Percentiles rank a stretch among this genome's conserved stretches.
Conservation (phyloP, 73 alveolate genomes). For the Paramecium biaurelia region DNA sequence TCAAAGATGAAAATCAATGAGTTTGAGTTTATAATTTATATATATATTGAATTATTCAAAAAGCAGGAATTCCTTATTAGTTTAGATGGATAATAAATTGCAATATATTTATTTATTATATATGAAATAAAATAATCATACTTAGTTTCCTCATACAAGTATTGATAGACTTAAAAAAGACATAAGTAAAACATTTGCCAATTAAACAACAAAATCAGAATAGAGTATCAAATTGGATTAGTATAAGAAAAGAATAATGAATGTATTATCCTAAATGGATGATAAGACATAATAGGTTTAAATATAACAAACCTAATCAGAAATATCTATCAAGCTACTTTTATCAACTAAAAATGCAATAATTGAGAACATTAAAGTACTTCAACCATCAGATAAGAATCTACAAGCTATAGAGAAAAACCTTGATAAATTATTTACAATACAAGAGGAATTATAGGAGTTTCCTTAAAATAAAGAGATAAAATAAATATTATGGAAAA, state of each 20-base stretch:
- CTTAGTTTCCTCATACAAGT: neutral
- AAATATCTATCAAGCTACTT: neutral
- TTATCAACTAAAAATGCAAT: neutral
- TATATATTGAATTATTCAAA: neutral
- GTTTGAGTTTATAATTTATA: neutral
- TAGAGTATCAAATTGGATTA: neutral
- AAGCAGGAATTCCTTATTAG: neutral
- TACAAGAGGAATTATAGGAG: neutral
- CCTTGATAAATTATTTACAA: neutral
- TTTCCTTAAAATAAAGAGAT: neutral
- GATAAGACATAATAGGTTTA: neutral
- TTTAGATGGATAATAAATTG: neutral
- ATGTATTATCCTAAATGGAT: neutral
- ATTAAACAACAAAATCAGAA: neutral
- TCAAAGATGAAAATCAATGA: neutral
- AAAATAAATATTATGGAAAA: neutral
- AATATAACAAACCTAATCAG: neutral
- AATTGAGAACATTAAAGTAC: neutral
- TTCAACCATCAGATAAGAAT: neutral
- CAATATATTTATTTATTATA: neutral
- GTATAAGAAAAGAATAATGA: neutral
- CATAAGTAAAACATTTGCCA: neutral
- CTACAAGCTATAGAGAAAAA: neutral
- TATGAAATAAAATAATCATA: neutral
- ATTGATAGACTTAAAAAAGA: neutral